These are phyloP conservation scores for Neofusicoccum kwambonambiense DNA, from an alignment of 2,329 filamentous ascomycete genomes.

Conservation along the genomic window DNA sequence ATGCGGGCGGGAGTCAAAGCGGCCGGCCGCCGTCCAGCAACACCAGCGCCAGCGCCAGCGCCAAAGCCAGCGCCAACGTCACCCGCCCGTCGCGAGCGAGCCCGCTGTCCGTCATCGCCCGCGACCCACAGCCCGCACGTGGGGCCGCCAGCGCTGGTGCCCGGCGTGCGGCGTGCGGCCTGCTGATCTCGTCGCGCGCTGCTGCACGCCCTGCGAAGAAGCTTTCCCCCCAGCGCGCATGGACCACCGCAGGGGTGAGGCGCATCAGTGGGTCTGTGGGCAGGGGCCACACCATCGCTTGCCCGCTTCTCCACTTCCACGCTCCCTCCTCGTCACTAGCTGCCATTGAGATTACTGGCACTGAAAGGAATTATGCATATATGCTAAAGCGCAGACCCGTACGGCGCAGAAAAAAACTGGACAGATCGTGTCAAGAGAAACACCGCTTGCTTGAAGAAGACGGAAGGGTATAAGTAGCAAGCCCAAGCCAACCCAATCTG, in stretches of 20 bases:
- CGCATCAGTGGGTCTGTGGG: not conserved
- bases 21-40: not conserved
- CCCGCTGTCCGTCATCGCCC: no score
- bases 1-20: slow-evolving; percentile 11
- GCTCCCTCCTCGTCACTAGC: no score
- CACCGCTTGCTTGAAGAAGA: slow-evolving; percentile 15
- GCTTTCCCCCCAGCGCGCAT: not conserved
- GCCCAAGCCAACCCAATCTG: slow-evolving; percentile 6
- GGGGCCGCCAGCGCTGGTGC: no score
- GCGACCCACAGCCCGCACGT: no score
- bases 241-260: not conserved
- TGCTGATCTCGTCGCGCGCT: no score
- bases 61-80: not conserved
- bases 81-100: not conserved
- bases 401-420: not conserved
- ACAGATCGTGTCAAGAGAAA: not conserved
- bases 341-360: not conserved
- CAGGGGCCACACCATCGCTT: not conserved
- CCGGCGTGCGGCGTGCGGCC: no score
- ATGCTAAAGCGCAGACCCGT: not conserved
- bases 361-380: slow-evolving; percentile 4
- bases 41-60: not conserved
- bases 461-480: slow-evolving; percentile 17
- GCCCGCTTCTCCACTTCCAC: not conserved
- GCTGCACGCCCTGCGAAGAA: not conserved